Base-by-base conservation (phyloP, 2,329 filamentous ascomycete species). In the Ceratocystis albifundus region DNA sequence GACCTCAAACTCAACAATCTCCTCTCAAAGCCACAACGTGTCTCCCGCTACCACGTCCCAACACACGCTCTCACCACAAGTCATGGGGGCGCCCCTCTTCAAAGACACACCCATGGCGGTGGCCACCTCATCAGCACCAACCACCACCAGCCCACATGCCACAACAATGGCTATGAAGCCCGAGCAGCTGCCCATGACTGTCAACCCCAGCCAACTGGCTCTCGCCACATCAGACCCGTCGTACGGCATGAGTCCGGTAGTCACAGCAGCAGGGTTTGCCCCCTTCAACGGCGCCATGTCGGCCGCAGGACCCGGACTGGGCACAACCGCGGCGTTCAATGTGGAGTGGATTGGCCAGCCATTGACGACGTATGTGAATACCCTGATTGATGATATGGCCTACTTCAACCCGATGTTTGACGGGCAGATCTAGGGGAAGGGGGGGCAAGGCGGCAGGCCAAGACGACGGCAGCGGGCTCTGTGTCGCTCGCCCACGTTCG, bases 201-300 rank as follows among this genome's bases (percentile, higher is more conserved):
- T 67, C n/a, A 61, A 67, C 32, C 66, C 66, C 8, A 67, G 61
- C 30, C 62, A 67, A 28, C 63, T 65, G 48, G 50, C 48, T 5
- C 63, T 65, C 30, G 63, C 32, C 4, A 22, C 50, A 17, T 45
- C 61, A 22, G 32, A 32, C 30, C 30, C 30, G 5, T 32, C 17
- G 6, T 61, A 28, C 7, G 57, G 57, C 8, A 6, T 20, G 28
- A n/a, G 17, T 32, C 28, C 57, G 0, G 30, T 32, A 32, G 30
- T 32, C 30, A 32, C 30, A 32, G 30, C 30, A 4, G 20, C 57
- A 17, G 28, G 15, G 20, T 44, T 55, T 25, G 5, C 50, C 2
- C 28, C 20, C 20, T 55, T 55, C 25, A 17, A 25, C 6, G 50
- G 20, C 22, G 25, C 22, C 20, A 28, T 28, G 20, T 8, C 15